These are phyloP conservation scores for Balansia obtecta DNA, from an alignment of 2,329 filamentous ascomycete genomes.

Conservation along the genomic window DNA sequence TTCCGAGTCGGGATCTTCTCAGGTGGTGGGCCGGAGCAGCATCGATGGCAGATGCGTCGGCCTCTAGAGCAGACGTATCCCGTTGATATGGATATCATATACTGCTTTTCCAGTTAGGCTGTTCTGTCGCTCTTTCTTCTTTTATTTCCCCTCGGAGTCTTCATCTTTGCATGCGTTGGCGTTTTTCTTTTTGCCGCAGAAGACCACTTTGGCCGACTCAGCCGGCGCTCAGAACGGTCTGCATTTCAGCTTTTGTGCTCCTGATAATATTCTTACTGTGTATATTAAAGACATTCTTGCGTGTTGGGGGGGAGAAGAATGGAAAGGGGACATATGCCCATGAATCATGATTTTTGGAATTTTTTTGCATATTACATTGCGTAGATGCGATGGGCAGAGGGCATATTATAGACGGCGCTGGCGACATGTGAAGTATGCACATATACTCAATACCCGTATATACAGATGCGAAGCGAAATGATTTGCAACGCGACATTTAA, in stretches of 20 bases:
- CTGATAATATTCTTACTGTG: neutral
- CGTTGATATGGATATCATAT: slow-evolving; percentile 25
- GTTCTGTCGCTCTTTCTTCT: neutral
- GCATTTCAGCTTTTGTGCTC: neutral
- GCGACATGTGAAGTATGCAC: neutral
- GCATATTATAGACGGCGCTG: neutral
- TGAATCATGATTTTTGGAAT: slow-evolving; percentile 3
- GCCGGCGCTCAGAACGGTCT: neutral
- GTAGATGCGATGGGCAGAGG: neutral
- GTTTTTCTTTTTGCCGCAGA: neutral
- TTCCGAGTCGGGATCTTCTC: slow-evolving; percentile 16
- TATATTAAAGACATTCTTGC: neutral
- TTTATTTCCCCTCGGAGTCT: slow-evolving; percentile 5
- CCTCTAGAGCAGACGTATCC: slow-evolving; percentile 24
- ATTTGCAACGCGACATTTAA: neutral
- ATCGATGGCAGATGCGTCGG: slow-evolving; percentile 23
- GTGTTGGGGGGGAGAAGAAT: neutral
- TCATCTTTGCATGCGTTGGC: slow-evolving; percentile 11
- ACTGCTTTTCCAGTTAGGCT: slow-evolving; percentile 14
- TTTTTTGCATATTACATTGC: neutral
- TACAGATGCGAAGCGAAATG: neutral
- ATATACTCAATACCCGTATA: neutral
- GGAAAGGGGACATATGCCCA: neutral
- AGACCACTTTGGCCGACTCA: neutral
- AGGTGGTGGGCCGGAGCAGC: slow-evolving; percentile 15